Evolutionary conservation across 352 stramenopile species (phyloP).

Genomic region (Pythium plurisporium): DNA sequence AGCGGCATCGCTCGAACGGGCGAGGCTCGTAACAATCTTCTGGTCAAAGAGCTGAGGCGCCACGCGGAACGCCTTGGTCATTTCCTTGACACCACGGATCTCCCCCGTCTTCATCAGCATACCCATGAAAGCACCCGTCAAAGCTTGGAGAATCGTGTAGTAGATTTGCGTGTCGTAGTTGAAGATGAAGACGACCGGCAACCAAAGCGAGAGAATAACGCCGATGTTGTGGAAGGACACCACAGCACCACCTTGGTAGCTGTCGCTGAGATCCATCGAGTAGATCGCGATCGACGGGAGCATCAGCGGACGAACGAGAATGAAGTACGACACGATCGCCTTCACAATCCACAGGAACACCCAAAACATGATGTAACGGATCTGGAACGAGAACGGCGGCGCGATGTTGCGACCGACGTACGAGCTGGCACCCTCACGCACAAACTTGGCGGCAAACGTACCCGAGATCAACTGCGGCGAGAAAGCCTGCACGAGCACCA

Average conservation of each 20-base stretch:
- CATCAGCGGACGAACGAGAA: slow-evolving; percentile 37
- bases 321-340: slow-evolving; percentile 36
- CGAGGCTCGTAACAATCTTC: slow-evolving; percentile 41
- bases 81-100: slow-evolving; percentile 28
- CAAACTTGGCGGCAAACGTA: slow-evolving; percentile 36
- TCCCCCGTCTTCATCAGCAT: slow-evolving; percentile 43
- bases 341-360: slow-evolving; percentile 32
- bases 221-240: slow-evolving; percentile 43
- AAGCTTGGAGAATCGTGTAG: slow-evolving; percentile 40
- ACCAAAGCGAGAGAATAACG: slow-evolving; percentile 39
- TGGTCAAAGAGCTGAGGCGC: slow-evolving; percentile 41
- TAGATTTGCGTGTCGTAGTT: slow-evolving; percentile 55
- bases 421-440: slow-evolving; percentile 36
- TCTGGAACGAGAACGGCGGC: slow-evolving; percentile 29
- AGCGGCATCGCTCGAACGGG: slow-evolving; percentile 31
- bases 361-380: slow-evolving; percentile 37
- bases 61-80: slow-evolving; percentile 40
- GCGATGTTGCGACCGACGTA: slow-evolving; percentile 42
- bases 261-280: slow-evolving; percentile 29
- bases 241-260: slow-evolving; percentile 26
- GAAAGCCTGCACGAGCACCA: slow-evolving; percentile 28
- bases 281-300: slow-evolving; percentile 37
- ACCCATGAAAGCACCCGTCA: slow-evolving; percentile 29
- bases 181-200: slow-evolving; percentile 45
- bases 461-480: slow-evolving; percentile 28